Evolutionary conservation across 177 flowering plant species (phyloP).

Genomic region (Vitis hybrid): DNA sequence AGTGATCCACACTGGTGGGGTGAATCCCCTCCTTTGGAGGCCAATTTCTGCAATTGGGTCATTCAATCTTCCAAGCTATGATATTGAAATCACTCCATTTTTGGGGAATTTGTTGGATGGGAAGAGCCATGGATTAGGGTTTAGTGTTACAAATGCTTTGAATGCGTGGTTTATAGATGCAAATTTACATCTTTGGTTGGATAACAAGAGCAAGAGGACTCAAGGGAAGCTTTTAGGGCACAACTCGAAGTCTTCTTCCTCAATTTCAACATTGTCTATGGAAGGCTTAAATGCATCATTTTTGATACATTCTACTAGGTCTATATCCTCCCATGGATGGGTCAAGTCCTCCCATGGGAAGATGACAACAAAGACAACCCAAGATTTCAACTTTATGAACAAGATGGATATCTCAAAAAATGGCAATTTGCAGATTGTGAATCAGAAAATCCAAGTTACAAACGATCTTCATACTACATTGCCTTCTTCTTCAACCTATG

Average conservation of each 20-base stretch:
- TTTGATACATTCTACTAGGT: conserved; percentile 39
- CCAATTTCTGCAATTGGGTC: conserved; percentile 65
- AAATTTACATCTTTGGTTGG: conserved; percentile 63
- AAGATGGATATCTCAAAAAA: conserved; percentile 48
- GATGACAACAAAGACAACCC: conserved; percentile 43
- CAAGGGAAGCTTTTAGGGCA: conserved; percentile 30
- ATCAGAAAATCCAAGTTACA: conserved; percentile 51
- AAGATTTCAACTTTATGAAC: conserved; percentile 48
- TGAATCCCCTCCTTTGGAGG: conserved; percentile 64
- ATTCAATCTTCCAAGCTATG: conserved; percentile 62
- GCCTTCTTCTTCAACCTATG: conserved; percentile 20
- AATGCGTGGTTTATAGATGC: conserved; percentile 55
- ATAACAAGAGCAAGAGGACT: conserved; percentile 21
- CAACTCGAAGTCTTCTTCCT: conserved; percentile 22
- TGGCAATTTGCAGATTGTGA: conserved; percentile 58
- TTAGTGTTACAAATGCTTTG: conserved; percentile 53
- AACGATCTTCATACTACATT: conserved; percentile 27
- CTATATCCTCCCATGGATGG: conserved; percentile 55
- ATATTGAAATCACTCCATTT: conserved; percentile 62
- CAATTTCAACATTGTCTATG: conserved; percentile 31
- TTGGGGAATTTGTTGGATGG: conserved; percentile 54
- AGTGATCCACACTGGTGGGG: conserved; percentile 18
- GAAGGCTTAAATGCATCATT: conserved; percentile 63
- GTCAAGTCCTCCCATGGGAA: conserved; percentile 76
- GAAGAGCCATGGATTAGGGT: conserved; percentile 37